These are phyloP conservation scores for Dactylis glomerata DNA, from an alignment of 176 grass and related monocot genomes.

Conservation along the genomic window DNA sequence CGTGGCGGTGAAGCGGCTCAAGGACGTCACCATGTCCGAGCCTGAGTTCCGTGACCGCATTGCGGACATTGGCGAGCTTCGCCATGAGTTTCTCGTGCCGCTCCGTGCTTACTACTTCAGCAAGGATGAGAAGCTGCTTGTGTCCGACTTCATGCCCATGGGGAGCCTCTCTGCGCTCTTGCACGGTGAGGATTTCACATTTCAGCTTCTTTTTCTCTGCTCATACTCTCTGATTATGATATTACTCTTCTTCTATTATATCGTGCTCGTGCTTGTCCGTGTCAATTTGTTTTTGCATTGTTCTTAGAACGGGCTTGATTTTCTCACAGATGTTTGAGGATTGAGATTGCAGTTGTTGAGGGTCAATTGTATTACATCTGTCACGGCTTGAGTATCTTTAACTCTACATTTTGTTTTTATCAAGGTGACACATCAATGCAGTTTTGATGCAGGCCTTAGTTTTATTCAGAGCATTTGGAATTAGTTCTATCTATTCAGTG, in stretches of 20 bases:
- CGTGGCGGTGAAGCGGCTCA: conserved; percentile 73
- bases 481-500: background rate
- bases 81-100: conserved; percentile 64
- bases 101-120: conserved; percentile 81
- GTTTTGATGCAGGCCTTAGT: background rate
- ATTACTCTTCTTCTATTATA: background rate
- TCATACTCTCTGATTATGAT: background rate
- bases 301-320: background rate
- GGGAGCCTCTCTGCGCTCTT: conserved; percentile 69
- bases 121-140: conserved; percentile 86
- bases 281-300: conserved; percentile 1
- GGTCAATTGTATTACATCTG: background rate
- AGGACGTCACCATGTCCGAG: conserved; percentile 55
- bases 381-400: background rate
- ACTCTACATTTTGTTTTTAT: background rate
- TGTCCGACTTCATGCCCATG: conserved; percentile 77
- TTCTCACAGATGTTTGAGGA: background rate
- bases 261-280: background rate
- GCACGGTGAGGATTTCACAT: conserved; percentile 50
- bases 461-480: conserved; percentile 8
- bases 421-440: background rate
- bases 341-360: background rate
- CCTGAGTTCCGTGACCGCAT: conserved; percentile 63
- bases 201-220: background rate
- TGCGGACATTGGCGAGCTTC: conserved; percentile 49